Evolutionary conservation across 2,329 filamentous ascomycete genomes (phyloP).

Genomic region (Calonectria montana): DNA sequence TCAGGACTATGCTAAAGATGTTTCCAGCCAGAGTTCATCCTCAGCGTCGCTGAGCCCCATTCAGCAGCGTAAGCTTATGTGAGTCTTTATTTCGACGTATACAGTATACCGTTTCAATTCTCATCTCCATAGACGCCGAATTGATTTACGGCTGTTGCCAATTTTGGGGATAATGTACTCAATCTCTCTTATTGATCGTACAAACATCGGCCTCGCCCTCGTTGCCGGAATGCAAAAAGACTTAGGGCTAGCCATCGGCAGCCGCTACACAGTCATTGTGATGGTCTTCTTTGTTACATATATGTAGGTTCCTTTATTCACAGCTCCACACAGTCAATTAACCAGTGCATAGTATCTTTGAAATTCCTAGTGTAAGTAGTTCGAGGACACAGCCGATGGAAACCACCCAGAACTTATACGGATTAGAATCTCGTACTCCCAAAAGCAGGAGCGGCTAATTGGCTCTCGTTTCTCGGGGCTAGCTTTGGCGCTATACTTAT

Average conservation of each 20-base stretch:
- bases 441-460: constrained; percentile 9
- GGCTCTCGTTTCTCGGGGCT: constrained; percentile 16
- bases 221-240: constrained; percentile 20
- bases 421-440: constrained; percentile 13
- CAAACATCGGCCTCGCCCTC: constrained; percentile 7
- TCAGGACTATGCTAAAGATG: background rate
- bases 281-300: constrained; percentile 19
- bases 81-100: background rate
- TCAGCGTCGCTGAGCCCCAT: background rate
- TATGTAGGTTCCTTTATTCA: background rate
- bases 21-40: background rate
- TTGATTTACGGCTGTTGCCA: constrained; percentile 9
- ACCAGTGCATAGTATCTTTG: background rate
- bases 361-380: constrained; percentile 13
- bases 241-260: constrained; percentile 1
- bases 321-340: background rate
- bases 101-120: background rate
- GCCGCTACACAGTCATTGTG: constrained; percentile 15
- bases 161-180: constrained; percentile 21
- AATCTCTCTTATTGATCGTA: constrained; percentile 17
- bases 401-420: background rate
- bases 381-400: background rate
- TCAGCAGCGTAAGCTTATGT: background rate
- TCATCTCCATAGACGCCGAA: constrained; percentile 5
- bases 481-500: constrained; percentile 13